Percentiles rank a stretch among this genome's conserved stretches.
These are phyloP conservation scores for Talaromyces piceae DNA, from an alignment of 2,329 filamentous ascomycete species.

Conservation along the genomic window DNA sequence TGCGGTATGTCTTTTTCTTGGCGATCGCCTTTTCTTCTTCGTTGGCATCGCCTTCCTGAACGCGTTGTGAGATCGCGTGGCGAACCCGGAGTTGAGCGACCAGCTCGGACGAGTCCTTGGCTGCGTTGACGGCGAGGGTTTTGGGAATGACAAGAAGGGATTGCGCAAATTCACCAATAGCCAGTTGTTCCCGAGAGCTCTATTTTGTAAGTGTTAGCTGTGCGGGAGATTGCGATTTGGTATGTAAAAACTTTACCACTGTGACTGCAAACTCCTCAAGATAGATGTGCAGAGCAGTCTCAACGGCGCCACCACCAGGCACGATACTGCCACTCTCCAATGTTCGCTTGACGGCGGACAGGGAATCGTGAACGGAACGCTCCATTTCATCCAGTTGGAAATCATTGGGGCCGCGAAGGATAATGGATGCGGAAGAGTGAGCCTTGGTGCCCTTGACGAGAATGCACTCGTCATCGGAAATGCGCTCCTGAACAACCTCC, in stretches of 20 bases:
- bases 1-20: conserved; percentile 95
- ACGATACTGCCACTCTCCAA: conserved; percentile 96
- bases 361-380: conserved; percentile 91
- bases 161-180: conserved; percentile 95
- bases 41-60: conserved; percentile 66
- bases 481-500: conserved; percentile 95
- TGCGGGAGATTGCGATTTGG: conserved; percentile 6
- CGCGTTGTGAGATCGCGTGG: conserved; percentile 88
- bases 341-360: conserved; percentile 94
- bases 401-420: conserved; percentile 91
- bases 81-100: conserved; percentile 91
- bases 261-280: conserved; percentile 97
- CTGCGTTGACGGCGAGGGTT: conserved; percentile 92
- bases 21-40: conserved; percentile 85
- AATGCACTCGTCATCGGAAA: conserved; percentile 98
- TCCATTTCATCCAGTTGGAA: conserved; percentile 99
- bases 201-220: conserved; percentile 19
- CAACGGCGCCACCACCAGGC: conserved; percentile 89
- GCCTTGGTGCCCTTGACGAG: conserved; percentile 92
- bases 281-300: conserved; percentile 99
- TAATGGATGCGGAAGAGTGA: conserved; percentile 89
- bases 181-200: conserved; percentile 91
- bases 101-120: conserved; percentile 91
- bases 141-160: conserved; percentile 91
- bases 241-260: conserved; percentile 49